Base-by-base conservation (phyloP, 2,329 filamentous ascomycete species). In the Lachnellula hyalina region DNA sequence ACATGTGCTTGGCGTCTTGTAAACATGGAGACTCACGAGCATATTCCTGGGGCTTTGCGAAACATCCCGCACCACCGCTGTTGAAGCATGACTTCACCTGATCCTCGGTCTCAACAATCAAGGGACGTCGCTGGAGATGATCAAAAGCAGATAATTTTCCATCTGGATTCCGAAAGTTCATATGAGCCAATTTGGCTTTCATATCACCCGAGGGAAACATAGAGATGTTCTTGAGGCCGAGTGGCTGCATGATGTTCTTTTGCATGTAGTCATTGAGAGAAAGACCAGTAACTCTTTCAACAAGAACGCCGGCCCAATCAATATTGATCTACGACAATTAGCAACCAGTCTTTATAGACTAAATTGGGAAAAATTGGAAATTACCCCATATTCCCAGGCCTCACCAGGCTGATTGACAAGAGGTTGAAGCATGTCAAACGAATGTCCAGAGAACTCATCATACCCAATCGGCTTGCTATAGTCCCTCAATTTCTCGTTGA, bases 341-440 rank as follows among this genome's bases (percentile, higher is more conserved):
- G 25, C 12, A 11, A 19, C 28, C 4, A 60, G 69, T 73, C 15
- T 19, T 17, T 17, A 11, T 71, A 32, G 9, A 32, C 28, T 9
- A 32, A 32, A 12, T 12, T 32, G 12, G 9, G 12, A 32, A 12
- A 9, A 32, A 11, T 32, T 4, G 9, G 9, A 32, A 11, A 32
- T 67, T 67, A 81, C 77, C 0, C 79, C 79, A 21, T 87, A 87
- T 54, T 83, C 75, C 77, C 80, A 87, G 4, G 72, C 73, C n/a
- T 77, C 75, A 0, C 84, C 84, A 0, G 85, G 84, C 61, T 88
- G 82, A 59, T 84, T 82, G 1, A 86, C 66, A 15, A 89, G 67
- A 0, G 64, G 61, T 35, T 55, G 54, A 11, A 51, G 42, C n/a
- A 64, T 50, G 50, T 61, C 62, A 14, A 61, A 49, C 7, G 59